Evolutionary conservation across 495 filamentous ascomycete genomes (phyloP).

Genomic region (Cercophora scortea): DNA sequence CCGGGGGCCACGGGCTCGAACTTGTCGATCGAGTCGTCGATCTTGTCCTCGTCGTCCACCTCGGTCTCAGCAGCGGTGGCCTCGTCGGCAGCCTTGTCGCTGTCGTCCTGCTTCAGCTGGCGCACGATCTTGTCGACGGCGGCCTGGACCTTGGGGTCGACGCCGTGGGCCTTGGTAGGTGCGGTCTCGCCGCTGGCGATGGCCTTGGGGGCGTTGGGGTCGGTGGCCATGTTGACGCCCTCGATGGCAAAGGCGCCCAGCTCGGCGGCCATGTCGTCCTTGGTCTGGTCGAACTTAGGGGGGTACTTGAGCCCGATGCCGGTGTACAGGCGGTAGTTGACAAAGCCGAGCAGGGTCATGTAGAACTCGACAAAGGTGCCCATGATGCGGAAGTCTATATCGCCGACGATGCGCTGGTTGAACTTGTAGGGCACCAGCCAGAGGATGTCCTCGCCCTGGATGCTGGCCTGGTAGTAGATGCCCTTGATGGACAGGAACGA

Average conservation of each 20-base stretch:
- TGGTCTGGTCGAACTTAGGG: conserved; percentile 80
- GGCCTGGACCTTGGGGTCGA: conserved; percentile 46
- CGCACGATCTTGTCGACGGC: conserved; percentile 47
- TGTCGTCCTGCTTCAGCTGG: conserved; percentile 39
- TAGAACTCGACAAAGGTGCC: conserved; percentile 98
- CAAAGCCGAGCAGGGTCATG: conserved; percentile 87
- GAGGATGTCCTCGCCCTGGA: conserved; percentile 95
- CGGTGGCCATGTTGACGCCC: conserved; percentile 51
- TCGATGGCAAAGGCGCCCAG: conserved; percentile 87
- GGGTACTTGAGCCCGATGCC: conserved; percentile 86
- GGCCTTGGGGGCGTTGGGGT: conserved; percentile 39
- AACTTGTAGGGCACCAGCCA: conserved; percentile 98
- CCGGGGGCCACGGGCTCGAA: conserved; percentile 73
- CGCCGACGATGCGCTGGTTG: conserved; percentile 83
- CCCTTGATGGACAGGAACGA: conserved; percentile 98
- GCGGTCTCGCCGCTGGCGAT: conserved; percentile 41
- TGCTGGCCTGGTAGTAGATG: conserved; percentile 98
- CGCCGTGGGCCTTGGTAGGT: conserved; percentile 17
- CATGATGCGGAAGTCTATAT: conserved; percentile 98
- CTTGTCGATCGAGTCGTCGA: conserved; percentile 70
- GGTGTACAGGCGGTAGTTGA: conserved; percentile 91
- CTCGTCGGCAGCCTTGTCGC: conserved; percentile 36
- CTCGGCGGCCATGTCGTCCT: conserved; percentile 83
- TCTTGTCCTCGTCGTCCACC: conserved; percentile 39
- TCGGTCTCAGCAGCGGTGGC: conserved; percentile 36